phyloP scores from a whole-genome alignment of 106 monocot species.

The Xerophyta viscosa region DNA sequence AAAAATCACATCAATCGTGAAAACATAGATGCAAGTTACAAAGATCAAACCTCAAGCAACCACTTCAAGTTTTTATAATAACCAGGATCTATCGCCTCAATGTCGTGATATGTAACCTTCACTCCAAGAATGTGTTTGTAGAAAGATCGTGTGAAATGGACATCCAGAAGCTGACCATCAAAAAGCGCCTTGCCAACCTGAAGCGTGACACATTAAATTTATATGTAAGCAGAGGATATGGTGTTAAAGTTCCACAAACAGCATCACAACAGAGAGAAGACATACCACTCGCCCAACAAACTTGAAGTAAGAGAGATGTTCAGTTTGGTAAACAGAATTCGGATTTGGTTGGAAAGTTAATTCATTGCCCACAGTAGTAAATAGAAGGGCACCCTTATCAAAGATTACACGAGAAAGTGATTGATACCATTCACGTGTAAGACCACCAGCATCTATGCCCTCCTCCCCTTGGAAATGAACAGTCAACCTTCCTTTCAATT shows the following conservation, averaged over 20 bases:
- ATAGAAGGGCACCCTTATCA: slow-evolving; percentile 94
- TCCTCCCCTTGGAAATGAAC: slow-evolving; percentile 99
- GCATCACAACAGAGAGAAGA: too few species aligned
- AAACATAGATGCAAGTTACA: neutral
- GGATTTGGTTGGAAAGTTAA: slow-evolving; percentile 98
- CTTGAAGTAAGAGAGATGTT: slow-evolving; percentile 96
- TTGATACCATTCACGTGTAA: slow-evolving; percentile 97
- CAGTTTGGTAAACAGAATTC: slow-evolving; percentile 95
- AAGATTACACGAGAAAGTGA: slow-evolving; percentile 87
- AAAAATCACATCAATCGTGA: neutral
- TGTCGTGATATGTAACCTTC: slow-evolving; percentile 97
- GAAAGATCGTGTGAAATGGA: slow-evolving; percentile 96
- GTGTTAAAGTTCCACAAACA: too few species aligned
- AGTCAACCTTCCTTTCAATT: slow-evolving; percentile 85
- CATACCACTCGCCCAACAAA: slow-evolving; percentile 98
- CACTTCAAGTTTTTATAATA: slow-evolving; percentile 95
- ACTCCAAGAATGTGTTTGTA: slow-evolving; percentile 96
- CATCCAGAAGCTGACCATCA: slow-evolving; percentile 95
- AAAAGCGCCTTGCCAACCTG: slow-evolving; percentile 98
- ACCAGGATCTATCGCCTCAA: slow-evolving; percentile 95
- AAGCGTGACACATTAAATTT: neutral
- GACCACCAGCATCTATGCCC: slow-evolving; percentile 99
- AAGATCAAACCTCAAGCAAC: slow-evolving; percentile 84
- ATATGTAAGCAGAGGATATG: too few species aligned
- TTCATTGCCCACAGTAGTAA: slow-evolving; percentile 95